phyloP scores from a whole-genome alignment of 2,329 filamentous ascomycete species.

The Piedraia hortae region DNA sequence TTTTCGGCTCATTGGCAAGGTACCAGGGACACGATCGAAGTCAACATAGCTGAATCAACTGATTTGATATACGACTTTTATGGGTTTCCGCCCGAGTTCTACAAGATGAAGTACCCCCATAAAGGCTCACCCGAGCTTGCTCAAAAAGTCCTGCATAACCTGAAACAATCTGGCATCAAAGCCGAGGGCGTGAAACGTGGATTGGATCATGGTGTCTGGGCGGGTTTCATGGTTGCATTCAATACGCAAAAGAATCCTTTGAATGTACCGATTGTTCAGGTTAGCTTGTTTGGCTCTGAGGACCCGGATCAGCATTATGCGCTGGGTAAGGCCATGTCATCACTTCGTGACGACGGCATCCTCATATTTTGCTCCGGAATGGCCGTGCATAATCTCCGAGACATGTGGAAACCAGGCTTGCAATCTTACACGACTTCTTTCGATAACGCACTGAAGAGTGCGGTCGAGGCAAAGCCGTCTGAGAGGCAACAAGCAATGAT shows the following conservation, averaged over 20 bases:
- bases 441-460: constrained; percentile 11
- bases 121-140: constrained; percentile 33
- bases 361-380: constrained; percentile 46
- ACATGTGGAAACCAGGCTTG: constrained; percentile 5
- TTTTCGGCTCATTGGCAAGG: constrained; percentile 59
- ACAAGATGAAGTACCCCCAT: constrained; percentile 38
- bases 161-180: constrained; percentile 31
- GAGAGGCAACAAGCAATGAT: constrained; percentile 12
- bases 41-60: constrained; percentile 36
- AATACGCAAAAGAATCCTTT: constrained; percentile 14
- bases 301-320: constrained; percentile 37
- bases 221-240: constrained; percentile 33
- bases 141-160: constrained; percentile 25
- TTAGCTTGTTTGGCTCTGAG: constrained; percentile 38
- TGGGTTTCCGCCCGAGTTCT: constrained; percentile 42
- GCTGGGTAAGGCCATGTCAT: constrained; percentile 36
- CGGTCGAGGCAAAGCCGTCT: constrained; percentile 9
- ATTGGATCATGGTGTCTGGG: constrained; percentile 51
- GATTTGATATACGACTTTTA: constrained; percentile 51
- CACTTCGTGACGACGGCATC: constrained; percentile 38
- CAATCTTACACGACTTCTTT: constrained; percentile 10
- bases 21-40: constrained; percentile 25
- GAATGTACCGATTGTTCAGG: constrained; percentile 36
- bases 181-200: constrained; percentile 33
- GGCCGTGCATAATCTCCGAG: constrained; percentile 25